These are phyloP conservation scores for Solanum hybrid DNA, from an alignment of 305 asterid genomes.

Conservation along the genomic window DNA sequence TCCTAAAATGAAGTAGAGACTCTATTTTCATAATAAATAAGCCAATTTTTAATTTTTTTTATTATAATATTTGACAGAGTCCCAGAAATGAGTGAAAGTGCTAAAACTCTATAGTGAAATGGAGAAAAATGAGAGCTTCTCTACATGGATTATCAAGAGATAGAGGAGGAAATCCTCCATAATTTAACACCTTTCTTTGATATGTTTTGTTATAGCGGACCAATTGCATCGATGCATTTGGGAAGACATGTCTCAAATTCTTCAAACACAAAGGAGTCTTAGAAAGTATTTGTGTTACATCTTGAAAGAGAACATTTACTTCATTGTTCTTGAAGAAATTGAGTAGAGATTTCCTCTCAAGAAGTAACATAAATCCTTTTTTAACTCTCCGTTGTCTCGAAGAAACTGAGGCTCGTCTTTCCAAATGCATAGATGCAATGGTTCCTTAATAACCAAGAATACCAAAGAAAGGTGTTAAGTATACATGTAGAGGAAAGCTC, in stretches of 20 bases:
- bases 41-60: not conserved
- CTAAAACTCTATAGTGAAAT: slow-evolving; percentile 40
- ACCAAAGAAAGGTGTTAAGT: not conserved
- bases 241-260: slow-evolving; percentile 54
- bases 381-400: slow-evolving; percentile 41
- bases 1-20: not conserved
- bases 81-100: slow-evolving; percentile 61
- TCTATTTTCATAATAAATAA: not conserved
- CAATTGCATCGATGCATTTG: slow-evolving; percentile 58
- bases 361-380: slow-evolving; percentile 35
- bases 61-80: slow-evolving; percentile 49
- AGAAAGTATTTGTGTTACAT: slow-evolving; percentile 38
- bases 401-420: slow-evolving; percentile 54
- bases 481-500: slow-evolving; percentile 31
- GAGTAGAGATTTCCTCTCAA: slow-evolving; percentile 56
- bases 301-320: slow-evolving; percentile 56
- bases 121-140: slow-evolving; percentile 80
- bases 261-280: slow-evolving; percentile 43
- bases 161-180: slow-evolving; percentile 59
- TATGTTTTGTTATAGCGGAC: slow-evolving; percentile 62
- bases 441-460: not conserved
- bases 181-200: slow-evolving; percentile 61
- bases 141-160: slow-evolving; percentile 34
- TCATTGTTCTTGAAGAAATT: slow-evolving; percentile 18
- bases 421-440: slow-evolving; percentile 27